phyloP scores from a whole-genome alignment of 1,139 yeast genomes.

The Suhomyces terraborum region DNA sequence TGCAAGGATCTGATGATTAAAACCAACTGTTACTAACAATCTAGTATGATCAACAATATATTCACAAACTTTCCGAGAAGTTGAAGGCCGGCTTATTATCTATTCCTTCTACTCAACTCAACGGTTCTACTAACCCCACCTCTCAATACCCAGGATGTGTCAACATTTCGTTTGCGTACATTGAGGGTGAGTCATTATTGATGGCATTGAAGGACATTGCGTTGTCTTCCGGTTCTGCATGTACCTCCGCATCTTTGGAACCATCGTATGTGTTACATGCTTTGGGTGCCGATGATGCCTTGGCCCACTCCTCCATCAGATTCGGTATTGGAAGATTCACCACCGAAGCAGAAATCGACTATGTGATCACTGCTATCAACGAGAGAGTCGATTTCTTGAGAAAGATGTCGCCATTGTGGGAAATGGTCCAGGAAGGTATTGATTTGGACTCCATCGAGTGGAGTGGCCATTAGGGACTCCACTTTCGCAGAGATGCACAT shows the following conservation, averaged over 20 bases:
- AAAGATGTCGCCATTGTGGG: conserved; percentile 96
- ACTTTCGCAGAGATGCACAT: too few species aligned
- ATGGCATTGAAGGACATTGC: conserved; percentile 99
- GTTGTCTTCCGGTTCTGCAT: conserved; percentile 95
- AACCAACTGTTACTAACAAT: conserved; percentile 22
- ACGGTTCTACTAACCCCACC: conserved; percentile 74
- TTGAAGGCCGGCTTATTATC: conserved; percentile 71
- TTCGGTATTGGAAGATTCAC: conserved; percentile 98
- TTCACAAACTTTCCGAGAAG: conserved; percentile 68
- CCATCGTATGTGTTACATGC: conserved; percentile 97
- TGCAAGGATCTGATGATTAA: conserved; percentile 28
- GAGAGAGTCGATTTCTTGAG: conserved; percentile 91
- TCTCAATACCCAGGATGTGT: conserved; percentile 87
- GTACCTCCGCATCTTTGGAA: conserved; percentile 97
- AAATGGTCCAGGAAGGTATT: conserved; percentile 98
- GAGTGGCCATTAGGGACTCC: conserved; percentile 75
- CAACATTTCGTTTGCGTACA: conserved; percentile 92
- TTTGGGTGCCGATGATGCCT: conserved; percentile 95
- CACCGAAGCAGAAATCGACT: conserved; percentile 93
- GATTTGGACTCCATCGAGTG: conserved; percentile 92
- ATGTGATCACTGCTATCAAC: conserved; percentile 82
- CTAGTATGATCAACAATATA: conserved; percentile 68
- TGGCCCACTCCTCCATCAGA: conserved; percentile 95
- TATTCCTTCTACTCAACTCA: conserved; percentile 85
- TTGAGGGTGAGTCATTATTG: conserved; percentile 95